Evolutionary conservation across 768 basidiomycete genomes (phyloP).

Genomic region (Tremella mesenterica): DNA sequence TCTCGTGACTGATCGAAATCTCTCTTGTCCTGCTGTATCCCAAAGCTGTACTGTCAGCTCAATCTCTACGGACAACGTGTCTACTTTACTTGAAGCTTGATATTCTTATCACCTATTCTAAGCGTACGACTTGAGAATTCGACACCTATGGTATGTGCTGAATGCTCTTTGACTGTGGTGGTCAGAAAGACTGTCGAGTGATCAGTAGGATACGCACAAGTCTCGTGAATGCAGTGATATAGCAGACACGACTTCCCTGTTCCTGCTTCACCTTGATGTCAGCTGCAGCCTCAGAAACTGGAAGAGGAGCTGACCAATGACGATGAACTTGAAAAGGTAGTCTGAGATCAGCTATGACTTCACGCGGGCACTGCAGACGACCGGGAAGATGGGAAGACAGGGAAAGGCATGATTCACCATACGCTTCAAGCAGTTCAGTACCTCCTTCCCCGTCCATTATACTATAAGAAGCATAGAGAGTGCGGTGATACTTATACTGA

Average conservation of each 20-base stretch:
- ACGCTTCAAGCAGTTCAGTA: conserved; percentile 87
- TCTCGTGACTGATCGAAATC: conserved; percentile 76
- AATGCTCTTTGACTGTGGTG: conserved; percentile 77
- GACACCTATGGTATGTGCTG: conserved; percentile 96
- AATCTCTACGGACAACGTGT: background rate
- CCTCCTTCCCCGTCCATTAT: conserved; percentile 52
- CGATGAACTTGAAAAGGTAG: conserved; percentile 97
- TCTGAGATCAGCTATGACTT: conserved; percentile 51
- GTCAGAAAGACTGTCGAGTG: background rate
- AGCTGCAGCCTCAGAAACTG: conserved; percentile 4
- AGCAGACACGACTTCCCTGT: conserved; percentile 95
- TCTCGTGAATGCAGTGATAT: conserved; percentile 92
- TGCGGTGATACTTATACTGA: too few relatives aligned
- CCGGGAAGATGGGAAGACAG: background rate
- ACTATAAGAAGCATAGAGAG: background rate
- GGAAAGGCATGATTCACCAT: conserved; percentile 53
- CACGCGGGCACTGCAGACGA: too few relatives aligned
- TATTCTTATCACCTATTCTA: conserved; percentile 83
- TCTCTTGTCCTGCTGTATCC: conserved; percentile 96
- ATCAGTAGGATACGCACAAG: conserved; percentile 62
- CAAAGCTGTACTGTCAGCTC: conserved; percentile 58
- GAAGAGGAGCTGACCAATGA: conserved; percentile 60
- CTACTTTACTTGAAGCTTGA: conserved; percentile 73
- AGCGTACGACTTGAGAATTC: conserved; percentile 94
- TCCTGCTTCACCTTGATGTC: conserved; percentile 73